Evolutionary conservation across 306 rosid species (phyloP).

Genomic region (Quercus dentata): DNA sequence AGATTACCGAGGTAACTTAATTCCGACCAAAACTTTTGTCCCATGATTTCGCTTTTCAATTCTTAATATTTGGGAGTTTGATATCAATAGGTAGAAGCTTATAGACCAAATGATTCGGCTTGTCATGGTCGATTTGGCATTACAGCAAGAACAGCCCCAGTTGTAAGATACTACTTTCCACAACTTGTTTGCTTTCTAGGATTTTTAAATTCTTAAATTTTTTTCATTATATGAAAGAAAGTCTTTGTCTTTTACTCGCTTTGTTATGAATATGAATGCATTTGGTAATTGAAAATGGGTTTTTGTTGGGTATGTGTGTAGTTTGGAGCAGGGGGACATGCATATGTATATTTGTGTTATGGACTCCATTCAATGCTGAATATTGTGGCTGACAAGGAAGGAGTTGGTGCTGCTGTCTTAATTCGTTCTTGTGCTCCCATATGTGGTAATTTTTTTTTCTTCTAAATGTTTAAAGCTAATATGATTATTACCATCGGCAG

Average conservation of each 20-base stretch:
- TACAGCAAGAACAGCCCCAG: slow-evolving; percentile 88
- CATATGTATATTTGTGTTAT: slow-evolving; percentile 85
- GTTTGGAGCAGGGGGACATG: slow-evolving; percentile 95
- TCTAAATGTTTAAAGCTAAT: background rate
- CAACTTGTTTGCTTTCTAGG: background rate
- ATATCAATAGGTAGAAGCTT: slow-evolving; percentile 74
- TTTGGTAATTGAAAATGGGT: background rate
- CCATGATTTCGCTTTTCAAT: too few relatives aligned
- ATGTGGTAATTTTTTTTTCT: slow-evolving; percentile 42
- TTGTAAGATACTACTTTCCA: slow-evolving; percentile 45
- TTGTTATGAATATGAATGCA: too few relatives aligned
- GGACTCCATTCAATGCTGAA: slow-evolving; percentile 79
- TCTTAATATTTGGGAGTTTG: too few relatives aligned
- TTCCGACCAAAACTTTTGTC: background rate
- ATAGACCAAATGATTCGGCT: slow-evolving; percentile 79
- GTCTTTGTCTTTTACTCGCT: too few relatives aligned
- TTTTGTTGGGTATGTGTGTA: slow-evolving; percentile 22
- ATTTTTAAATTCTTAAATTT: background rate
- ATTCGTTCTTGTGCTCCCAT: slow-evolving; percentile 94
- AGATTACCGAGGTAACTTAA: slow-evolving; percentile 67
- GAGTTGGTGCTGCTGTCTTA: slow-evolving; percentile 81
- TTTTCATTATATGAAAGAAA: too few relatives aligned
- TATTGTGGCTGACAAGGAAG: slow-evolving; percentile 89
- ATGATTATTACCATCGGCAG: background rate
- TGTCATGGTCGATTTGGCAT: slow-evolving; percentile 89